Evolutionary conservation across 225 moss, liverwort and hornwort genomes (phyloP), one percentile per base, ranked within the genome.

Genomic region (Polytrichum formosum): DNA sequence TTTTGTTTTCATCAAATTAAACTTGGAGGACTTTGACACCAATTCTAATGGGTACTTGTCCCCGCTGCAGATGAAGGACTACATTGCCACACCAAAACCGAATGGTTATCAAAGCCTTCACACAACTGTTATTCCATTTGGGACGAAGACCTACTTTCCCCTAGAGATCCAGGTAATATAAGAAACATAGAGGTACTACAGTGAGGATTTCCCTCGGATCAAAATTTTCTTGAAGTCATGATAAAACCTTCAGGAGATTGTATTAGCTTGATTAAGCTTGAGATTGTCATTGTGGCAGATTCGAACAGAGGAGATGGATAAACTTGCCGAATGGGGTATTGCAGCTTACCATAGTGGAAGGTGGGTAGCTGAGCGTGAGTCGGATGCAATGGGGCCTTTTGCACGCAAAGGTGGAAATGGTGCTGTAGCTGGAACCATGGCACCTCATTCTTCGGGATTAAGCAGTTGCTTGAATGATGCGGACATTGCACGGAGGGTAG

Each of bases 61-160:
- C 46, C 28, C 30, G 54, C 58, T 59, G 33, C 87, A 96, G 92
- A 91, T 98, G 86, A 98, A 98, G 77, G 97, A 98, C 69, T 98
- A 98, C 73, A 98, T 98, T 69, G 97, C 97, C 18, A 98, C 97
- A 46, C 94, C 97, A 25, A 98, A 98, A 75, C 97, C 97, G 10
- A 98, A 98, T 88, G 97, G 97, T n/a, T 98, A 98, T 73, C 97
- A 98, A 74, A 94, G 97, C 72, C 87, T 98, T 53, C 97, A 98
- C 33, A 98, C 97, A 29, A 98, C 94, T 26, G 92, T 98, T 20
- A 98, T 98, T 74, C 97, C 97, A 61, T 98, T 98, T 73, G 97
- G 94, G 58, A 92, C 97, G 21, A 91, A 88, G 67, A 90, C 94
- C 65, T 98, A 88, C 76, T 94, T 94, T 56, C 92, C 97, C 56